phyloP scores from a whole-genome alignment of 441 rosid species.

The Codiaeum variegatum region DNA sequence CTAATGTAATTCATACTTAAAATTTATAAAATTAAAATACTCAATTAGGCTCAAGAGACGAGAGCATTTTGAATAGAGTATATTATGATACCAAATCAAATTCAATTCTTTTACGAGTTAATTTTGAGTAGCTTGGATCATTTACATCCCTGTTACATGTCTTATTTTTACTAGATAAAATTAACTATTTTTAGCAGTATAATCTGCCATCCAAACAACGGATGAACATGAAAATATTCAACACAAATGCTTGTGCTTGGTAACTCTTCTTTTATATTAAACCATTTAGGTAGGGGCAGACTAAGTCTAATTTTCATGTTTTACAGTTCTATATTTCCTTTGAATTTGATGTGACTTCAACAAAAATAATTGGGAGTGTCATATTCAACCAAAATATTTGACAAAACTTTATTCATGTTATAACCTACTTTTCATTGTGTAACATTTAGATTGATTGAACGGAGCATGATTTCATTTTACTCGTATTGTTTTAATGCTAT shows the following conservation, averaged over 20 bases:
- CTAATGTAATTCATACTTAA: no score
- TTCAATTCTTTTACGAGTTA: no score
- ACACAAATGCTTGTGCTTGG: not conserved
- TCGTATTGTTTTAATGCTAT: conserved; percentile 14
- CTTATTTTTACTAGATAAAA: not conserved
- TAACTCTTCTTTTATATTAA: not conserved
- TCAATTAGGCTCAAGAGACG: no score
- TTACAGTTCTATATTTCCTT: conserved; percentile 9
- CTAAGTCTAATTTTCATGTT: not conserved
- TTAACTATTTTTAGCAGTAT: not conserved
- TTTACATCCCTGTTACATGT: not conserved
- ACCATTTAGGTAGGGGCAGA: not conserved
- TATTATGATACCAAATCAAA: no score
- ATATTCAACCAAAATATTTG: not conserved
- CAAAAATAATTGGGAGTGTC: not conserved
- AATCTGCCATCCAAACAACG: not conserved
- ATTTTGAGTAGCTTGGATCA: no score
- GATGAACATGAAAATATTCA: not conserved
- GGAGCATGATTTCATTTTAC: not conserved
- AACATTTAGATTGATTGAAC: not conserved
- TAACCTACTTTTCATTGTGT: not conserved
- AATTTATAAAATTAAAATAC: no score
- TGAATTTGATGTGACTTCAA: conserved; percentile 24
- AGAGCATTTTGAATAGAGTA: no score
- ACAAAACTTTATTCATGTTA: not conserved